Conservation (phyloP, 2,329 filamentous ascomycete species). For the Metarhizium brunneum region DNA sequence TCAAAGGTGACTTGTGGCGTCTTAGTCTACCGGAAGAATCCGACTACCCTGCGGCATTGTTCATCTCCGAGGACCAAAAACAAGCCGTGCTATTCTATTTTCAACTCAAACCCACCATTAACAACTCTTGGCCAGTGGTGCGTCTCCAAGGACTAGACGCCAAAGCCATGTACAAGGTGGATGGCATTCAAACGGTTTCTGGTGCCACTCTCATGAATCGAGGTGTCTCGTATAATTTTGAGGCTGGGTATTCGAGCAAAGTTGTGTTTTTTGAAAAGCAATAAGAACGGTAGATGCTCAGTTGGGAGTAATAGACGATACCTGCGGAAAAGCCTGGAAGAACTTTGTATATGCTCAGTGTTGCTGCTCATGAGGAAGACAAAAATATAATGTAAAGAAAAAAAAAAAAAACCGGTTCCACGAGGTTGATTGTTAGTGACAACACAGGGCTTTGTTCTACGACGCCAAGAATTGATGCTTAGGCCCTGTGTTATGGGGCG, state of each 20-base stretch:
- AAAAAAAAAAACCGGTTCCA: too few relatives aligned
- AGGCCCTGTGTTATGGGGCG: too few relatives aligned
- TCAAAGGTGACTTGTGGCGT: slow-evolving; percentile 50
- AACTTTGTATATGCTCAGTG: too few relatives aligned
- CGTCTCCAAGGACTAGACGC: slow-evolving; percentile 48
- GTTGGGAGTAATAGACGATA: too few relatives aligned
- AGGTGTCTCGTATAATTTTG: slow-evolving; percentile 44
- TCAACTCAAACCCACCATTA: slow-evolving; percentile 42
- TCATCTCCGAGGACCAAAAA: slow-evolving; percentile 41
- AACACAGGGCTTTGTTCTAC: too few relatives aligned
- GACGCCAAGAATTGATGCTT: too few relatives aligned
- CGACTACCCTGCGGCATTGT: slow-evolving; percentile 54
- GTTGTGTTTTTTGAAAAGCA: slow-evolving; percentile 43
- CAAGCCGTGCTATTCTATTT: slow-evolving; percentile 50
- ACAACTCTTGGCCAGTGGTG: slow-evolving; percentile 42
- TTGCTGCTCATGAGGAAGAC: too few relatives aligned
- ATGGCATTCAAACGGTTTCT: slow-evolving; percentile 41
- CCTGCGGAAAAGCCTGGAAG: too few relatives aligned
- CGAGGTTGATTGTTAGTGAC: too few relatives aligned
- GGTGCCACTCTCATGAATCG: slow-evolving; percentile 54
- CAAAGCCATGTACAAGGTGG: slow-evolving; percentile 40
- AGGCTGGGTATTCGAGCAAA: slow-evolving; percentile 44
- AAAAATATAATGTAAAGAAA: too few relatives aligned
- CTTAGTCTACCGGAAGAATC: slow-evolving; percentile 47
- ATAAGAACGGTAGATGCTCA: background rate